Evolutionary conservation across 202 grass and related monocot species (phyloP).

Genomic region (Panicum hallii): DNA sequence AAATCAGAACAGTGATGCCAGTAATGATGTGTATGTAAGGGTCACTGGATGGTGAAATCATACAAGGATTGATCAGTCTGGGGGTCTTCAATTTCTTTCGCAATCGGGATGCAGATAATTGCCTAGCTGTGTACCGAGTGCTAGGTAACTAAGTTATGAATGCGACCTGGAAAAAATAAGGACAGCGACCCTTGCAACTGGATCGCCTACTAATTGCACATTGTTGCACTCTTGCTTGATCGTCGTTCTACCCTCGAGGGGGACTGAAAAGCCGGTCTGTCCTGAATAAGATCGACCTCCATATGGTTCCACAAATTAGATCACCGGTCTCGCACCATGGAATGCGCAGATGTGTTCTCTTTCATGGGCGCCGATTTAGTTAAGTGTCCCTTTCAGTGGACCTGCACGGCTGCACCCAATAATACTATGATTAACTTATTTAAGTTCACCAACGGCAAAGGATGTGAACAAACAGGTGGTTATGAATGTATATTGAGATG

Average conservation of each 20-base stretch:
- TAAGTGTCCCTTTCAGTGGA: conserved; percentile 18
- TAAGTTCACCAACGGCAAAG: conserved; percentile 23
- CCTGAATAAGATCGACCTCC: conserved; percentile 18
- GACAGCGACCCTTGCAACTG: conserved; percentile 5
- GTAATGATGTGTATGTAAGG: conserved; percentile 31
- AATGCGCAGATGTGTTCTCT: neutral
- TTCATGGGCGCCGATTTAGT: neutral
- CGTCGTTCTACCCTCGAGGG: neutral
- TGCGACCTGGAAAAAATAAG: neutral
- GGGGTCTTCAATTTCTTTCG: conserved; percentile 23
- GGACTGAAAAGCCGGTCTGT: neutral
- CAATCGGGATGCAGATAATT: conserved; percentile 15
- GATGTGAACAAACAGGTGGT: conserved; percentile 17
- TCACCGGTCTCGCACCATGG: neutral
- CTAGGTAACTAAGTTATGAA: neutral
- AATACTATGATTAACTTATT: neutral
- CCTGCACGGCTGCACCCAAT: neutral
- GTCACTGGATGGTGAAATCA: conserved; percentile 8
- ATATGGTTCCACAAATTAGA: conserved; percentile 19
- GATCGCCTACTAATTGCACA: neutral
- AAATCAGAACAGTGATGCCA: conserved; percentile 16
- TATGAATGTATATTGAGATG: neutral
- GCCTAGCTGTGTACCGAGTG: neutral
- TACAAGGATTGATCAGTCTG: conserved; percentile 22
- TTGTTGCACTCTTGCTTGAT: conserved; percentile 26